Conservation (phyloP, 2,329 filamentous ascomycete species). For the Botrytis paeoniae region DNA sequence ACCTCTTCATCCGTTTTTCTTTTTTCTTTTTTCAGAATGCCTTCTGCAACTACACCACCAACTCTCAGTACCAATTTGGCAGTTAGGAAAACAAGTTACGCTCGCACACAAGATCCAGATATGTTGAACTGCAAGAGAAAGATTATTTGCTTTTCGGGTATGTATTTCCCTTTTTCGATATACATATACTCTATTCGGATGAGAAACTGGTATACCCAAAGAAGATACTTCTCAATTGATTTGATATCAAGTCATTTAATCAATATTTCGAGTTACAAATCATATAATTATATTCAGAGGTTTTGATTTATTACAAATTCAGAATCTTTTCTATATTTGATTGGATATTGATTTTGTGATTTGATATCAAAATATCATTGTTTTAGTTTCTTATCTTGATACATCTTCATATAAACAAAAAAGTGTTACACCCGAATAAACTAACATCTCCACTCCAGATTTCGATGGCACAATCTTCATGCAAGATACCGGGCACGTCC, state of each 20-base stretch:
- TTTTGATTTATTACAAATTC: not conserved
- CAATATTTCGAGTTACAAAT: not conserved
- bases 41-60: constrained; percentile 41
- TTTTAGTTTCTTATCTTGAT: too few species aligned
- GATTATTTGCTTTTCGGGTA: constrained; percentile 58
- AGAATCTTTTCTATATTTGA: not conserved
- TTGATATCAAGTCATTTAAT: not conserved
- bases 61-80: constrained; percentile 30
- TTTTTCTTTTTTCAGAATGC: constrained; percentile 38
- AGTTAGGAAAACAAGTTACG: constrained; percentile 32
- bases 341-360: not conserved
- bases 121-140: constrained; percentile 48
- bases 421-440: too few species aligned
- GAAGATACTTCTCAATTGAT: not conserved
- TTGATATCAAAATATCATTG: not conserved
- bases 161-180: constrained; percentile 22
- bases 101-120: constrained; percentile 29
- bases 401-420: too few species aligned
- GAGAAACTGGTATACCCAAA: not conserved
- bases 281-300: not conserved
- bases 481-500: constrained; percentile 67
- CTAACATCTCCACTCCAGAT: constrained; percentile 44
- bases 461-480: constrained; percentile 72
- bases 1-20: not conserved
- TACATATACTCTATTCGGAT: not conserved